Conservation (phyloP, 2,329 filamentous ascomycete species). For the Neonectria faginata region DNA sequence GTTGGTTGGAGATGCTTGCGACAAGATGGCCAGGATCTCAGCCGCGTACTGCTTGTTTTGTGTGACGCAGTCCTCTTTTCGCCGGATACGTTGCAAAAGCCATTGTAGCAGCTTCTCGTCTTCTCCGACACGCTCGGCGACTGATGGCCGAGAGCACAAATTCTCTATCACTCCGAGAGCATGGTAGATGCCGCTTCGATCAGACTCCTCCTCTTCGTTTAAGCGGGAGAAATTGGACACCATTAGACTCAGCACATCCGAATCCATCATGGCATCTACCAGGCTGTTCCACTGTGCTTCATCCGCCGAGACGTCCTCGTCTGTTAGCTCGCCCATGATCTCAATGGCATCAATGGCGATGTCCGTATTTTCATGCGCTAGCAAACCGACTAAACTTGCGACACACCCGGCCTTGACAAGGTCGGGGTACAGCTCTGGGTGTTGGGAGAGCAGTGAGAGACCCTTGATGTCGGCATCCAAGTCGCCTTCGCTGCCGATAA, state of each 20-base stretch:
- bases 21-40: conserved; percentile 89
- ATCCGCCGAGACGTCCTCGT: conserved; percentile 88
- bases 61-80: conserved; percentile 73
- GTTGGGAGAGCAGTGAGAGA: conserved; percentile 87
- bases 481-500: conserved; percentile 88
- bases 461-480: conserved; percentile 89
- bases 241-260: conserved; percentile 79
- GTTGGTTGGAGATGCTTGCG: conserved; percentile 79
- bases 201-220: conserved; percentile 77
- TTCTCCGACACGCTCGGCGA: conserved; percentile 78
- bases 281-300: conserved; percentile 84
- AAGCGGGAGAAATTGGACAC: conserved; percentile 83
- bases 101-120: conserved; percentile 78
- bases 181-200: conserved; percentile 88
- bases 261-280: conserved; percentile 73
- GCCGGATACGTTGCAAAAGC: conserved; percentile 80
- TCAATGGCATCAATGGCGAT: conserved; percentile 93
- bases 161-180: conserved; percentile 87
- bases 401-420: conserved; percentile 81
- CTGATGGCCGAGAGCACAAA: conserved; percentile 76
- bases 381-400: conserved; percentile 79
- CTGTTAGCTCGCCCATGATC: conserved; percentile 89
- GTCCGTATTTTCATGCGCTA: conserved; percentile 97
- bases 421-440: conserved; percentile 84
- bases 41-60: conserved; percentile 98